Evolutionary conservation across 2,329 filamentous ascomycete species (phyloP), one percentile per base, ranked within the genome.

Genomic region (Orbilia ellipsospora): DNA sequence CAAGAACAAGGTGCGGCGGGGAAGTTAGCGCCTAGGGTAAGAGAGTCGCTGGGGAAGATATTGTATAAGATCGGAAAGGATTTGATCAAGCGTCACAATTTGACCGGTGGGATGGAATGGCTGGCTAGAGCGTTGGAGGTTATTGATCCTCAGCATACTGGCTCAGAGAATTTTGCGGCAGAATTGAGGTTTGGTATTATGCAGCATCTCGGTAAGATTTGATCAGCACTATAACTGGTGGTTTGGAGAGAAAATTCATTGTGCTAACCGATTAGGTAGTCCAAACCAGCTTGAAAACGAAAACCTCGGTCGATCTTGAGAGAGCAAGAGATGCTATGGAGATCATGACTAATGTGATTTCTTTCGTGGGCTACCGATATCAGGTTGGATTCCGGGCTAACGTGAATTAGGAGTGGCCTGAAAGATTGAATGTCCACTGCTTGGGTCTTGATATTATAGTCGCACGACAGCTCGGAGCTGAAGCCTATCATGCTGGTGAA

Each of bases 61-160:
- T 84, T 93, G 6, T 92, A 90, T 77, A 88, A 90, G 73, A 91
- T 96, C 48, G 93, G 93, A 2, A 88, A 86, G 56, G 85, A 85
- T 13, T 82, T 90, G 13, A 81, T 88, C 1, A 81, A 80, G 2
- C 87, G 86, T 61, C 82, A 84, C 6, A 85, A 90, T 61, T 85
- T 85, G 77, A 79, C 82, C 0, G 80, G 86, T 52, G 90, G 92
- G 0, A 81, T 86, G 1, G 89, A 87, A 79, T 98, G 94, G 95
- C 83, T 96, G 0, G 86, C 90, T 66, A 86, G 91, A 77, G 89
- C 92, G 1, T 85, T 88, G 57, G 83, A 88, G 10, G 79, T 89
- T 28, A 83, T 94, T 26, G 85, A 86, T 60, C 79, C 88, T 65
- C 84, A 87, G 7, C 79, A 88, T 0, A 87, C 89, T 20, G 82